Conservation (phyloP, 768 basidiomycete genomes). For the Mycena amicta region DNA sequence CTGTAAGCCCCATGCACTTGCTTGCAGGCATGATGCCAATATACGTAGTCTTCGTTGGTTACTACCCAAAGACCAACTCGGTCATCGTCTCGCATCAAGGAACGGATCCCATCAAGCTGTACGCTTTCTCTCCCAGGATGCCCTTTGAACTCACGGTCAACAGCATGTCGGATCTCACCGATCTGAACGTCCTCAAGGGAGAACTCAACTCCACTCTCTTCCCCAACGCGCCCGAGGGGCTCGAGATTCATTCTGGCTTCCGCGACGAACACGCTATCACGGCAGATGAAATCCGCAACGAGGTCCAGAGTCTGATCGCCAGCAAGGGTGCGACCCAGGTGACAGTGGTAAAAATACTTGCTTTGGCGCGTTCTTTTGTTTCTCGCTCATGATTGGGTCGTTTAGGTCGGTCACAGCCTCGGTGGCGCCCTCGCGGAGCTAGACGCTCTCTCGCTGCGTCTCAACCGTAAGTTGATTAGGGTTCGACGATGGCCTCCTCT, state of each 20-base stretch:
- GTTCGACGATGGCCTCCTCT: neutral
- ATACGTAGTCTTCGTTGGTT: constrained; percentile 40
- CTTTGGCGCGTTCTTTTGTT: constrained; percentile 8
- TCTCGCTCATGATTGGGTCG: constrained; percentile 13
- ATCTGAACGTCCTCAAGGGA: constrained; percentile 41
- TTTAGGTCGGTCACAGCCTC: constrained; percentile 51
- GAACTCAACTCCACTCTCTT: constrained; percentile 47
- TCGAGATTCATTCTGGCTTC: constrained; percentile 55
- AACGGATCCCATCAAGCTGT: constrained; percentile 52
- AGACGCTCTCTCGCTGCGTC: constrained; percentile 47
- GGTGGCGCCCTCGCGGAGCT: constrained; percentile 57
- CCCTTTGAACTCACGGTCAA: neutral
- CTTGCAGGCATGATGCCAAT: neutral
- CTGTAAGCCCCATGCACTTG: constrained; percentile 25
- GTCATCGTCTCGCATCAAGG: constrained; percentile 56
- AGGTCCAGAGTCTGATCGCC: constrained; percentile 43
- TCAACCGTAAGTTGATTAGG: constrained; percentile 33
- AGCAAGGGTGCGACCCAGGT: constrained; percentile 37
- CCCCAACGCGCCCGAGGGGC: constrained; percentile 45
- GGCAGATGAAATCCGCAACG: constrained; percentile 38
- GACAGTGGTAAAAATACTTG: constrained; percentile 36
- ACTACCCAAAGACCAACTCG: constrained; percentile 44
- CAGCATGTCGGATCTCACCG: constrained; percentile 51
- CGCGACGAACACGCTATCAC: constrained; percentile 46
- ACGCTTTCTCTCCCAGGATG: constrained; percentile 6